Conservation (phyloP, 495 filamentous ascomycete genomes). For the Penicillium chermesinum region DNA sequence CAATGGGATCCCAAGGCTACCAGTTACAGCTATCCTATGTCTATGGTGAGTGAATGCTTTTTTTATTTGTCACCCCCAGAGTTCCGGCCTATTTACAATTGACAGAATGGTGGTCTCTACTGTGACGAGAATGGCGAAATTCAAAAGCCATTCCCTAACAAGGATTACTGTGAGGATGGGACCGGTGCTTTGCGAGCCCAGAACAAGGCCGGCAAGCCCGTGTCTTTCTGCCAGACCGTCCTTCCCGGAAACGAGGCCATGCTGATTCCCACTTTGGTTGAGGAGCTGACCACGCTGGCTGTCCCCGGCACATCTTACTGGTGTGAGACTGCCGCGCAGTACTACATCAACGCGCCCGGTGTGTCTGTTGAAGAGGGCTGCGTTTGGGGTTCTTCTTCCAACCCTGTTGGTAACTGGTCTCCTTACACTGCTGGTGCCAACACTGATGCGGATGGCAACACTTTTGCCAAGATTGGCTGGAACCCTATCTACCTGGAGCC, state of each 20-base stretch:
- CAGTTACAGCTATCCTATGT: conserved; percentile 61
- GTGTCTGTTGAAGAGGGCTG: conserved; percentile 55
- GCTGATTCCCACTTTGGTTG: conserved; percentile 72
- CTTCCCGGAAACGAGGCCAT: conserved; percentile 84
- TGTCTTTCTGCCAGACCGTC: conserved; percentile 80
- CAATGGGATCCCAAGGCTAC: conserved; percentile 74
- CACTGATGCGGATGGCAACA: conserved; percentile 56
- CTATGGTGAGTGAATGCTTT: conserved; percentile 56
- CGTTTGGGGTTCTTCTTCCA: conserved; percentile 60
- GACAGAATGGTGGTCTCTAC: conserved; percentile 70
- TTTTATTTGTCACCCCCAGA: conserved; percentile 16
- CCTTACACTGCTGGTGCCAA: conserved; percentile 78
- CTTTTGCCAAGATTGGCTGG: conserved; percentile 73
- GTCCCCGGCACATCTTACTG: conserved; percentile 70
- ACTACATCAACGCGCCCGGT: conserved; percentile 76
- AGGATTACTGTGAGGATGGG: conserved; percentile 68
- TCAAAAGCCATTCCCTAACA: conserved; percentile 64
- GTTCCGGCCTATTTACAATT: conserved; percentile 12
- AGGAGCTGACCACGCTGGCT: conserved; percentile 51
- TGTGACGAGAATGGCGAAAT: conserved; percentile 64
- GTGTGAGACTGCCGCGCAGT: conserved; percentile 72
- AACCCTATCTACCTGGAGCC: conserved; percentile 69
- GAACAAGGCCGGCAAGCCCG: conserved; percentile 56
- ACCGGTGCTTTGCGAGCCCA: conserved; percentile 57
- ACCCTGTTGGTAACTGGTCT: conserved; percentile 73